These are phyloP conservation scores for Naganishia liquefaciens DNA, from an alignment of 1,284 basidiomycete species.

Conservation along the genomic window DNA sequence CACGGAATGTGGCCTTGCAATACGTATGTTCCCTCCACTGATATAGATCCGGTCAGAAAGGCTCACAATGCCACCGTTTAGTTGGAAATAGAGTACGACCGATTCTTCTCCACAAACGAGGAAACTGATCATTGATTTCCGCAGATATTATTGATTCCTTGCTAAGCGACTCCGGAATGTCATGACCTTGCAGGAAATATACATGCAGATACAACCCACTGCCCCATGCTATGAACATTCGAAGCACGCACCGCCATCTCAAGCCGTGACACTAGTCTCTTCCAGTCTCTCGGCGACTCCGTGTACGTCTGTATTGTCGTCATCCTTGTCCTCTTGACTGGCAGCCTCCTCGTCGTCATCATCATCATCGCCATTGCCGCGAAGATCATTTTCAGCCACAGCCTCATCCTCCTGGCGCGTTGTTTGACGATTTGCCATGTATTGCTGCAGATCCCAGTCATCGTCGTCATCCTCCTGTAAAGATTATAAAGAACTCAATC, in stretches of 20 bases:
- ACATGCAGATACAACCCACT: slow-evolving; percentile 15
- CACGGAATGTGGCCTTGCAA: slow-evolving; percentile 55
- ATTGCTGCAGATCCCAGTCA: slow-evolving; percentile 51
- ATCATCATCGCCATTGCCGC: slow-evolving; percentile 23
- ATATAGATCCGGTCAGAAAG: neutral
- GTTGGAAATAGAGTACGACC: slow-evolving; percentile 50
- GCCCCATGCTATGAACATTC: neutral
- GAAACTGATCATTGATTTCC: neutral
- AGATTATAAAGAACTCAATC: neutral
- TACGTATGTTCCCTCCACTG: slow-evolving; percentile 51
- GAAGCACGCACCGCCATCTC: slow-evolving; percentile 1
- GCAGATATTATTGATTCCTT: slow-evolving; percentile 13
- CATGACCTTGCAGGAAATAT: slow-evolving; percentile 6
- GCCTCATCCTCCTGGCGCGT: slow-evolving; percentile 32
- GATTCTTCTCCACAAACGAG: neutral
- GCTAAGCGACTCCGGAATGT: neutral
- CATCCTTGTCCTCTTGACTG: neutral
- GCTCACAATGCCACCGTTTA: slow-evolving; percentile 20
- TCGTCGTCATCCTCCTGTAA: slow-evolving; percentile 44
- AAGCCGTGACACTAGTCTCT: slow-evolving; percentile 18
- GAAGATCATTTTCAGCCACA: slow-evolving; percentile 28
- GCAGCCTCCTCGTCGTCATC: slow-evolving; percentile 25
- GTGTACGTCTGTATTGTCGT: slow-evolving; percentile 4
- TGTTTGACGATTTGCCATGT: slow-evolving; percentile 26
- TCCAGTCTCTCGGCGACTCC: slow-evolving; percentile 22